Evolutionary conservation across 78 protist species (phyloP).

Genomic region (Chrysochromulina parva): DNA sequence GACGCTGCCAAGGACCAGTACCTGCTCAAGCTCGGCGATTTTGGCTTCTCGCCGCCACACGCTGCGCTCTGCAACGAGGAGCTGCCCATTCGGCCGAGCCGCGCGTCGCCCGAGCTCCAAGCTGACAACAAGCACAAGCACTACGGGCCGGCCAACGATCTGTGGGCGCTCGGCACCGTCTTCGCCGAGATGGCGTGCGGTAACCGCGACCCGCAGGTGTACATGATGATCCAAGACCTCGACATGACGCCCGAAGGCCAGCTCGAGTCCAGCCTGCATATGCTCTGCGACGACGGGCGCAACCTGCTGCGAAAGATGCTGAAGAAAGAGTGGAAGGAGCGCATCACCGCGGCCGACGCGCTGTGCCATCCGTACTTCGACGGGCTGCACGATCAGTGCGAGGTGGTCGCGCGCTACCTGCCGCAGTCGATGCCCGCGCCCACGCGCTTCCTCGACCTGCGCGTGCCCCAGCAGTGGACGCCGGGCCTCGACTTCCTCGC

Average conservation of each 20-base stretch:
- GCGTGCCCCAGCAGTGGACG: neutral
- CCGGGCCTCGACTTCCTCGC: neutral
- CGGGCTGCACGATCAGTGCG: neutral
- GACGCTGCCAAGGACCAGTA: neutral
- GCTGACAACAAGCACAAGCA: neutral
- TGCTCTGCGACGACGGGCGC: conserved; percentile 3
- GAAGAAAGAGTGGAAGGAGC: neutral
- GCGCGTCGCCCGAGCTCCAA: neutral
- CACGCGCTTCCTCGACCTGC: neutral
- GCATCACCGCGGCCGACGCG: conserved; percentile 53
- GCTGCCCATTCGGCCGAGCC: conserved; percentile 29
- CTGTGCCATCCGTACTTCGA: conserved; percentile 48
- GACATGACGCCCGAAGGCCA: neutral
- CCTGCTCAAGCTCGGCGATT: conserved; percentile 24
- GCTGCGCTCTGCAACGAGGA: conserved; percentile 27
- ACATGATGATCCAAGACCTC: conserved; percentile 25
- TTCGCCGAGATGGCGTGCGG: conserved; percentile 17
- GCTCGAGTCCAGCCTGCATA: neutral
- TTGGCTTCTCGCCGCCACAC: conserved; percentile 22
- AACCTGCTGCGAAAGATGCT: conserved; percentile 47
- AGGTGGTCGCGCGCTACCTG: conserved; percentile 5
- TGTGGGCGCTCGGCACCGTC: conserved; percentile 25
- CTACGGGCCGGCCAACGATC: conserved; percentile 11
- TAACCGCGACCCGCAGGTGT: neutral
- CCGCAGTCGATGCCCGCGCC: neutral